Percentiles rank a stretch among this genome's conserved stretches.
Evolutionary conservation across 108 stramenopile species (phyloP).

Genomic region (Cyclostephanos tholiformis): DNA sequence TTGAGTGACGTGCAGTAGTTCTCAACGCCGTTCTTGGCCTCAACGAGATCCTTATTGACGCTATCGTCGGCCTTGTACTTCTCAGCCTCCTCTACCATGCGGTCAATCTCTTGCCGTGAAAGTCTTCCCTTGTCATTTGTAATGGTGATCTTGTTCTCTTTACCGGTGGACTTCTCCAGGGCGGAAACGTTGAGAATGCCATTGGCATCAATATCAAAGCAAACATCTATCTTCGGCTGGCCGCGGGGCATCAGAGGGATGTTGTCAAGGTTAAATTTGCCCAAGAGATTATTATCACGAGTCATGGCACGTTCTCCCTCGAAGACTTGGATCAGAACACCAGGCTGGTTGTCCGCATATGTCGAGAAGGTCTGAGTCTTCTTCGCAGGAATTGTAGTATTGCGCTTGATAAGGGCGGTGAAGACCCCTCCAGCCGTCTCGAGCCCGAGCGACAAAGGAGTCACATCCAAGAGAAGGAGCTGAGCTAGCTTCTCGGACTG

Average conservation of each 20-base stretch:
- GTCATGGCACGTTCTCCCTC: constrained; percentile 99
- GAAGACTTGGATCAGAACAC: constrained; percentile 98
- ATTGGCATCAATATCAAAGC: constrained; percentile 98
- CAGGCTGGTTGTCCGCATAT: constrained; percentile 99
- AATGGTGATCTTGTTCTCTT: constrained; percentile 99
- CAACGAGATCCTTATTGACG: constrained; percentile 92
- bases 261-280: constrained; percentile 98
- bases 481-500: constrained; percentile 96
- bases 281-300: constrained; percentile 98
- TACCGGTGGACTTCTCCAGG: constrained; percentile 98
- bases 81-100: constrained; percentile 99
- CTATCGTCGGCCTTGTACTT: constrained; percentile 98
- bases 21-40: constrained; percentile 96
- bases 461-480: constrained; percentile 96
- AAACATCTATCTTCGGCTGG: constrained; percentile 98
- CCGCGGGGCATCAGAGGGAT: constrained; percentile 99
- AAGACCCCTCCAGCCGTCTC: constrained; percentile 97
- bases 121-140: constrained; percentile 99
- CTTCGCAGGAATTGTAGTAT: constrained; percentile 96
- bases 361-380: constrained; percentile 99
- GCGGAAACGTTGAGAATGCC: constrained; percentile 89
- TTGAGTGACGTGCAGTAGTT: constrained; percentile 97
- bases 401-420: constrained; percentile 94
- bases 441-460: constrained; percentile 96
- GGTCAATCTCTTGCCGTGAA: constrained; percentile 98